A percentile compares a stretch with the other conserved stretches of the same genome.
phyloP scores from a whole-genome alignment of 2,329 filamentous ascomycete species.

The Plenodomus biglobosus region DNA sequence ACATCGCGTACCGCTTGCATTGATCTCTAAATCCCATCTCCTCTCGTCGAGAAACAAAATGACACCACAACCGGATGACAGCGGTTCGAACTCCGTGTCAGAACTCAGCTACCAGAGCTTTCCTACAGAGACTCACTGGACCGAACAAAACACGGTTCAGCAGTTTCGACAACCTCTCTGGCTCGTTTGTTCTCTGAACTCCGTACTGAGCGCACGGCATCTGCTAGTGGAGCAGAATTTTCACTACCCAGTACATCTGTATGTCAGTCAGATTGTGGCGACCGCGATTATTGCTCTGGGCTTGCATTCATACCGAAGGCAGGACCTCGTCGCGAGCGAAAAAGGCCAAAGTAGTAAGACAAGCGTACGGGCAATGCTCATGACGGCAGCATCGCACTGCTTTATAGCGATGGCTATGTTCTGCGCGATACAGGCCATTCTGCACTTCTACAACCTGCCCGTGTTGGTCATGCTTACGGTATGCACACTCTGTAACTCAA shows the following conservation, averaged over 20 bases:
- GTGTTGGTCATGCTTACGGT: conserved; percentile 36
- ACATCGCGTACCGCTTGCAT: too few relatives aligned
- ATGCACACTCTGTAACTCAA: background rate
- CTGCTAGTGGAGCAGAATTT: conserved; percentile 27
- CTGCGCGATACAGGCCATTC: conserved; percentile 29
- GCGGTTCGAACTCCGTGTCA: too few relatives aligned
- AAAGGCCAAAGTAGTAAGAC: background rate
- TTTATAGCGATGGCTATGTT: conserved; percentile 25
- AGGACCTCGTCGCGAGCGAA: background rate
- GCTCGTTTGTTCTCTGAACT: conserved; percentile 18
- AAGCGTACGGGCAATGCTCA: conserved; percentile 4
- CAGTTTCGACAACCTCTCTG: conserved; percentile 12
- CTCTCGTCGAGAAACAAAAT: too few relatives aligned
- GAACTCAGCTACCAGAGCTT: too few relatives aligned
- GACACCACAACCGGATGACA: too few relatives aligned
- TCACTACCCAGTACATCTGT: conserved; percentile 25
- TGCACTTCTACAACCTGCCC: conserved; percentile 37
- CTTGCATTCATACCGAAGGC: background rate
- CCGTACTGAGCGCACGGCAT: conserved; percentile 23
- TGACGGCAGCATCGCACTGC: conserved; percentile 3
- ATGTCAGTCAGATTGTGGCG: conserved; percentile 15
- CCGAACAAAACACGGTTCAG: conserved; percentile 4
- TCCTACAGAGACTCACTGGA: background rate
- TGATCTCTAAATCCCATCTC: too few relatives aligned
- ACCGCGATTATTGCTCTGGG: conserved; percentile 6